phyloP scores from a whole-genome alignment of 2,329 filamentous ascomycete species.

The Pseudodiploospora longispora region DNA sequence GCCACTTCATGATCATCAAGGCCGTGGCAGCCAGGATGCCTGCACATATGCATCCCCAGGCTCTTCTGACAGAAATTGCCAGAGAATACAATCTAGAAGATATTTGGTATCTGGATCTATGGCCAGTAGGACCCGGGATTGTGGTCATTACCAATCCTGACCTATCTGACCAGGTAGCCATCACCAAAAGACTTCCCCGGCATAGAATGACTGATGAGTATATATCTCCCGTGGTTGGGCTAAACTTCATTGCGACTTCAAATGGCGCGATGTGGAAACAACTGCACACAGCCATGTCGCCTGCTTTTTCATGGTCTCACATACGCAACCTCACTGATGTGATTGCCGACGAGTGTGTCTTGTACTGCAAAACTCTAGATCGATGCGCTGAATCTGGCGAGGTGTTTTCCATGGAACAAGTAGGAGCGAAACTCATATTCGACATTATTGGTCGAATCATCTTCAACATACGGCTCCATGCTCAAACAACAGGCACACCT shows the following conservation, averaged over 20 bases:
- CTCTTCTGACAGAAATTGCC: conserved; percentile 15
- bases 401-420: conserved; percentile 16
- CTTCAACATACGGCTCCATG: conserved; percentile 12
- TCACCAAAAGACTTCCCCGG: conserved; percentile 12
- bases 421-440: conserved; percentile 16
- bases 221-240: conserved; percentile 13
- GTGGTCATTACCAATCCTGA: conserved; percentile 19
- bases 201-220: conserved; percentile 9
- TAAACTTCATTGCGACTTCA: conserved; percentile 13
- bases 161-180: conserved; percentile 16
- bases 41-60: conserved; percentile 15
- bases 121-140: conserved; percentile 19
- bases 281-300: conserved; percentile 18
- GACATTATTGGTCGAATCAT: conserved; percentile 16
- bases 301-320: conserved; percentile 17
- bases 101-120: conserved; percentile 23
- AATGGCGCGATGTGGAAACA: conserved; percentile 22
- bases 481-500: conserved; percentile 11
- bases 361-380: conserved; percentile 11
- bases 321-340: conserved; percentile 16
- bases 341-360: conserved; percentile 17
- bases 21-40: conserved; percentile 11
- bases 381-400: conserved; percentile 8
- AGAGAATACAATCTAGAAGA: conserved; percentile 17
- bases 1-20: conserved; percentile 13